A percentile compares a stretch with the other conserved stretches of the same genome.
Evolutionary conservation across 495 filamentous ascomycete species (phyloP).

Genomic region (Immersiella caudata): DNA sequence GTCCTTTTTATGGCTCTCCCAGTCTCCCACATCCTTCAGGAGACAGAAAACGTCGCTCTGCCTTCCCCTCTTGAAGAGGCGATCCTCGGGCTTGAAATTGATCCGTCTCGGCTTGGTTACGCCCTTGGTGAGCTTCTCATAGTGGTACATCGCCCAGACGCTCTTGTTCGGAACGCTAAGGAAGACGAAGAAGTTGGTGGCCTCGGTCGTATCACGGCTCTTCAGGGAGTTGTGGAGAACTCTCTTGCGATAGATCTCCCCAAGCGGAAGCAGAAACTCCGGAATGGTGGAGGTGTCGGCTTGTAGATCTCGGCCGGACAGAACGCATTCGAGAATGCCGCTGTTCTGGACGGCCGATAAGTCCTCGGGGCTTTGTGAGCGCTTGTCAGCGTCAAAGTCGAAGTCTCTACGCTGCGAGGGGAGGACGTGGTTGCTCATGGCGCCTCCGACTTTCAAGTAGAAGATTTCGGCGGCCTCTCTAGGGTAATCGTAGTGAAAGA

Average conservation of each 20-base stretch:
- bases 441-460: neutral
- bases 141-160: neutral
- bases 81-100: neutral
- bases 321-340: neutral
- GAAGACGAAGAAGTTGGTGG: neutral
- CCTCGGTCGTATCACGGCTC: neutral
- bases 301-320: neutral
- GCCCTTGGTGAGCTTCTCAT: neutral
- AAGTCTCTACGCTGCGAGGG: neutral
- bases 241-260: neutral
- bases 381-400: neutral
- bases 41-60: neutral
- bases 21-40: neutral
- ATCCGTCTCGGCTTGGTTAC: neutral
- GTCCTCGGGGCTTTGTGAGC: too few species aligned
- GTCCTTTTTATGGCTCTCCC: neutral
- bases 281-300: neutral
- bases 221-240: neutral
- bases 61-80: neutral
- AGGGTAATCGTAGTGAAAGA: neutral
- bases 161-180: neutral
- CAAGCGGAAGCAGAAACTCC: neutral
- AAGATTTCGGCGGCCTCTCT: neutral
- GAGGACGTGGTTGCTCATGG: neutral
- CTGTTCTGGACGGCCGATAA: too few species aligned